Evolutionary conservation across 2,329 filamentous ascomycete genomes (phyloP).

Genomic region (Coniochaeta hoffmannii): DNA sequence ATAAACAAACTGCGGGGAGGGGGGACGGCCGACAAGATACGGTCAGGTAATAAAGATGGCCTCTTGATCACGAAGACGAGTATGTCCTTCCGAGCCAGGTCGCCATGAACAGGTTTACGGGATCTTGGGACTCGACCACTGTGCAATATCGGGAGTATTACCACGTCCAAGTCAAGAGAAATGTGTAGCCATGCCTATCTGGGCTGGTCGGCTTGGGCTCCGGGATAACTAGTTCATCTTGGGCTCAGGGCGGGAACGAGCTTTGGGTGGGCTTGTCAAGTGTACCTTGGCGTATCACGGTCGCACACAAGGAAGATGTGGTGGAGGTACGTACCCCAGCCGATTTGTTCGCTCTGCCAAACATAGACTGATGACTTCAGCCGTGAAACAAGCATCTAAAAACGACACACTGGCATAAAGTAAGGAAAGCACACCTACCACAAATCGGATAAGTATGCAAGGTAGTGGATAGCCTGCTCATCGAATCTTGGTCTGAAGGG

Average conservation of each 20-base stretch:
- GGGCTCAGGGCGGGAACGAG: not conserved
- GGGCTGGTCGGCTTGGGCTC: not conserved
- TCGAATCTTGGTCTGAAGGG: too few relatives aligned
- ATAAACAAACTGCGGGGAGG: not conserved
- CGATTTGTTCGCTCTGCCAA: too few relatives aligned
- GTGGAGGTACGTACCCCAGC: not conserved
- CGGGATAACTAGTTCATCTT: not conserved
- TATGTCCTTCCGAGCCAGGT: not conserved
- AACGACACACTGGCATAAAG: not conserved
- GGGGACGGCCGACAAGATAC: not conserved
- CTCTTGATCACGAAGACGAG: constrained; percentile 11
- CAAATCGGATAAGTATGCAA: not conserved
- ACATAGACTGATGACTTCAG: too few relatives aligned
- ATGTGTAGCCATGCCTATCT: not conserved
- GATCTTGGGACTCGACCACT: not conserved
- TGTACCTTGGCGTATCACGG: not conserved
- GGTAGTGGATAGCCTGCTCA: not conserved
- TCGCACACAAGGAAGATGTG: not conserved
- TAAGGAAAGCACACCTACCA: not conserved
- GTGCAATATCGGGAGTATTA: not conserved
- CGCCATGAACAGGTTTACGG: not conserved
- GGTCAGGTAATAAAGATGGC: not conserved
- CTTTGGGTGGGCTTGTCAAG: not conserved
- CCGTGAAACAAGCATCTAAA: not conserved
- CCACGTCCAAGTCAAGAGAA: not conserved